Conservation (phyloP, 2,329 filamentous ascomycete genomes). For the Aspergillus sp. region DNA sequence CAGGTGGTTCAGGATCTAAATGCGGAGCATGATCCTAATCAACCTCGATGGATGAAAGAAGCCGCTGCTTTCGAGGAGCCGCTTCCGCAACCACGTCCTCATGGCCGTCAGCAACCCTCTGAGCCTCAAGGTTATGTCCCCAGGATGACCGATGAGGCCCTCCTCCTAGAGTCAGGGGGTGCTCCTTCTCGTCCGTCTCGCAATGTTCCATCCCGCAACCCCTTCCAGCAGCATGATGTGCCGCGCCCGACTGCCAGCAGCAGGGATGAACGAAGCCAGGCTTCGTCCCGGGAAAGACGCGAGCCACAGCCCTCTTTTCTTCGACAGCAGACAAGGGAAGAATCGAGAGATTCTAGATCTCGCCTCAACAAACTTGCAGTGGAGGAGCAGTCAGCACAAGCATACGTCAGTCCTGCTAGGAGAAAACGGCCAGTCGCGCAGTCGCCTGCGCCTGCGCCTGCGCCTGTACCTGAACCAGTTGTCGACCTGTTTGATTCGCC, state of each 20-base stretch:
- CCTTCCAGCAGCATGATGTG: slow-evolving; percentile 18
- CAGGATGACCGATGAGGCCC: slow-evolving; percentile 54
- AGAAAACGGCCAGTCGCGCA: slow-evolving; percentile 55
- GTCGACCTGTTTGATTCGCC: slow-evolving; percentile 58
- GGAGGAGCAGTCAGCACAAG: slow-evolving; percentile 74
- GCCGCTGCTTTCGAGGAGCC: slow-evolving; percentile 35
- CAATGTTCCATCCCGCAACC: slow-evolving; percentile 12
- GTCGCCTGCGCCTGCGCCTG: slow-evolving; percentile 21
- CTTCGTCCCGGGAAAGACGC: slow-evolving; percentile 17
- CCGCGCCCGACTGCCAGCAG: slow-evolving; percentile 13
- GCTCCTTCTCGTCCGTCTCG: slow-evolving; percentile 20
- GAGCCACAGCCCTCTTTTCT: slow-evolving; percentile 46
- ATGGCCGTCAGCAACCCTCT: slow-evolving; percentile 16
- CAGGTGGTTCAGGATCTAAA: slow-evolving; percentile 85
- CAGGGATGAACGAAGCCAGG: slow-evolving; percentile 15
- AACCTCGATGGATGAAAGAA: slow-evolving; percentile 95
- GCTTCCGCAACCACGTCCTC: slow-evolving; percentile 9
- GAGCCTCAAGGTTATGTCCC: slow-evolving; percentile 12
- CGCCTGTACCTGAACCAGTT: slow-evolving; percentile 42
- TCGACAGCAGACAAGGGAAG: slow-evolving; percentile 44
- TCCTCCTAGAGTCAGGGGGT: slow-evolving; percentile 28
- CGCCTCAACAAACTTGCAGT: slow-evolving; percentile 65
- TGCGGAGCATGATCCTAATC: slow-evolving; percentile 63
- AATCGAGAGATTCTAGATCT: slow-evolving; percentile 45
- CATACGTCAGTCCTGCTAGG: slow-evolving; percentile 80